These are phyloP conservation scores for Xerophyta viscosa DNA, from an alignment of 106 monocot genomes.

Conservation along the genomic window DNA sequence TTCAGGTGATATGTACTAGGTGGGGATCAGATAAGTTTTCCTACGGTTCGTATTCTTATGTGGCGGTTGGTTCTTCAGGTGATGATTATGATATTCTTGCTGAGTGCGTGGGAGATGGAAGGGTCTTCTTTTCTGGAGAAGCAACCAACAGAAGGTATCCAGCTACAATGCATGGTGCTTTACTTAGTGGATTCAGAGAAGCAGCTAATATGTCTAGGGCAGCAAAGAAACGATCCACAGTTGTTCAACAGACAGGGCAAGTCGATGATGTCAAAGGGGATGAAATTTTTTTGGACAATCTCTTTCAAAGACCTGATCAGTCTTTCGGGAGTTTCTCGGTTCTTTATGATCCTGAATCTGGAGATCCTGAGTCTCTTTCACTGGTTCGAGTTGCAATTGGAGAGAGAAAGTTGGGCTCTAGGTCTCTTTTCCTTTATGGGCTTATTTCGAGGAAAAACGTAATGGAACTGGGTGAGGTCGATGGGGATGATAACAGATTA, in stretches of 20 bases:
- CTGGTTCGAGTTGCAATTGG: slow-evolving; percentile 46
- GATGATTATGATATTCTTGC: slow-evolving; percentile 96
- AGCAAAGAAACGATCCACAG: slow-evolving; percentile 28
- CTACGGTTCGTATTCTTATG: slow-evolving; percentile 88
- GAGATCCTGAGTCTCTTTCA: slow-evolving; percentile 32
- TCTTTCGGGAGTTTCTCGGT: slow-evolving; percentile 58
- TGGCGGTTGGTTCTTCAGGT: slow-evolving; percentile 86
- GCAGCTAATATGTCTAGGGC: slow-evolving; percentile 76
- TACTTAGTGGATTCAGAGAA: slow-evolving; percentile 91
- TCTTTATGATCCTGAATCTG: slow-evolving; percentile 54
- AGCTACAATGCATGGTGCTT: slow-evolving; percentile 95
- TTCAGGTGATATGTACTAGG: slow-evolving; percentile 83
- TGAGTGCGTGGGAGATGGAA: slow-evolving; percentile 65
- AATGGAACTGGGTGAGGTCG: slow-evolving; percentile 39
- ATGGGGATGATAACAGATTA: slow-evolving; percentile 55
- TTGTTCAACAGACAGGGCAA: not conserved
- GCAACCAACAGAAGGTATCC: slow-evolving; percentile 89
- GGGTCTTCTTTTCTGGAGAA: slow-evolving; percentile 96
- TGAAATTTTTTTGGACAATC: slow-evolving; percentile 29
- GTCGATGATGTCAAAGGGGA: slow-evolving; percentile 15
- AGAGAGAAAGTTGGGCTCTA: slow-evolving; percentile 30
- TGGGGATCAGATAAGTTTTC: slow-evolving; percentile 89
- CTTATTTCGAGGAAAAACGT: slow-evolving; percentile 53
- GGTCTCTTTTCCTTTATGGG: slow-evolving; percentile 49
- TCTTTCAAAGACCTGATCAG: slow-evolving; percentile 47